Percentiles rank a stretch among this genome's conserved stretches.
Conservation (phyloP, 306 rosid genomes). For the Vigna hirtella region DNA sequence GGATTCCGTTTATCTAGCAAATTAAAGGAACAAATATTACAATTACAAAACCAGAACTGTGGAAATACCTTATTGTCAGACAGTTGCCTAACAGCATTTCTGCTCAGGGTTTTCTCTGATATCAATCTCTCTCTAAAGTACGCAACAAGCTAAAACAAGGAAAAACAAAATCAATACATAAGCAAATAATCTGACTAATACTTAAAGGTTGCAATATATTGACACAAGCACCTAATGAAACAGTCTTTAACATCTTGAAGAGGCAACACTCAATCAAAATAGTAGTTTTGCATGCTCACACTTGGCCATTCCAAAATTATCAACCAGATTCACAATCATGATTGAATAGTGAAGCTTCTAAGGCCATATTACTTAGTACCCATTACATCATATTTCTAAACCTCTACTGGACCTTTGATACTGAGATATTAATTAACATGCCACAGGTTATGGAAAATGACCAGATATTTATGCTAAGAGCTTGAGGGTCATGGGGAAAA, state of each 20-base stretch:
- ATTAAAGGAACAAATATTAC: background rate
- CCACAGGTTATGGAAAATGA: background rate
- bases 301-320: conserved; percentile 1
- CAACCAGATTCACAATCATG: conserved; percentile 16
- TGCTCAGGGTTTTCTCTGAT: conserved; percentile 72
- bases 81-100: conserved; percentile 80
- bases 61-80: conserved; percentile 63
- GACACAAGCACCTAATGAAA: conserved; percentile 19
- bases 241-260: conserved; percentile 8
- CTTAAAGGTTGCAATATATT: conserved; percentile 30
- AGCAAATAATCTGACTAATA: conserved; percentile 39
- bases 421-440: conserved; percentile 1
- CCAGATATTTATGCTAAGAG: conserved; percentile 12
- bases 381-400: conserved; percentile 7
- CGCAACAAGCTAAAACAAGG: conserved; percentile 63
- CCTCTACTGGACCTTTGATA: conserved; percentile 21
- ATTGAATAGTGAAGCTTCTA: conserved; percentile 23
- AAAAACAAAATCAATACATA: conserved; percentile 34
- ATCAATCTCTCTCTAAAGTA: conserved; percentile 78
- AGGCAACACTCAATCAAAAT: conserved; percentile 10
- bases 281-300: conserved; percentile 12
- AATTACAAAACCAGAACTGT: conserved; percentile 35
- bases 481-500: conserved; percentile 30
- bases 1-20: conserved; percentile 3
- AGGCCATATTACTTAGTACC: background rate